Percentiles rank a stretch among this genome's conserved stretches.
phyloP scores from a whole-genome alignment of 176 grass and related monocot species.

The Puccinellia tenuiflora region DNA sequence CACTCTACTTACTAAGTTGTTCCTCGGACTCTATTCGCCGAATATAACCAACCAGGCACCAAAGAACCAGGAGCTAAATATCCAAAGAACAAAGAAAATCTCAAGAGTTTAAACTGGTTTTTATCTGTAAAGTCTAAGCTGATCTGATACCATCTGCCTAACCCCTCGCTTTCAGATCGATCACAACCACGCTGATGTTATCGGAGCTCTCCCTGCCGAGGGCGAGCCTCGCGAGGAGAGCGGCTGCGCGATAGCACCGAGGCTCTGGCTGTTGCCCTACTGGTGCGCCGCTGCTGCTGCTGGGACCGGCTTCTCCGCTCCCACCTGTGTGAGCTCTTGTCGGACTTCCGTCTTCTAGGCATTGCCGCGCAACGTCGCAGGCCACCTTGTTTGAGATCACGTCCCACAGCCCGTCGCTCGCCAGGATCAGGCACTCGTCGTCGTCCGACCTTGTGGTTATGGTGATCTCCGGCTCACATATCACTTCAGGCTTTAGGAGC shows the following conservation, averaged over 20 bases:
- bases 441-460: conserved; percentile 25
- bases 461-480: conserved; percentile 63
- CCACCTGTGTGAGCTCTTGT: neutral
- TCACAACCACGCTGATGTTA: conserved; percentile 76
- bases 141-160: conserved; percentile 7
- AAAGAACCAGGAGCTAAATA: conserved; percentile 14
- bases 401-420: conserved; percentile 93
- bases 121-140: neutral
- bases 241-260: conserved; percentile 49
- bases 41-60: neutral
- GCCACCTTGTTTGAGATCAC: conserved; percentile 58
- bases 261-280: conserved; percentile 20
- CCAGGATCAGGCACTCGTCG: conserved; percentile 73
- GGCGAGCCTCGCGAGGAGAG: conserved; percentile 64
- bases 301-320: neutral
- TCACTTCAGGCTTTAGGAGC: conserved; percentile 69
- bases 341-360: conserved; percentile 45
- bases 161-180: conserved; percentile 48
- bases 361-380: conserved; percentile 52
- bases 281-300: neutral
- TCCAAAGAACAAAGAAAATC: conserved; percentile 26
- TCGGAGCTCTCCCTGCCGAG: conserved; percentile 52
- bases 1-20: conserved; percentile 2
- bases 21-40: neutral
- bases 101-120: conserved; percentile 1